Percentiles rank a stretch among this genome's conserved stretches.
These are phyloP conservation scores for Mortierella claussenii DNA, from an alignment of 192 early-diverging fungal genomes.

Conservation along the genomic window DNA sequence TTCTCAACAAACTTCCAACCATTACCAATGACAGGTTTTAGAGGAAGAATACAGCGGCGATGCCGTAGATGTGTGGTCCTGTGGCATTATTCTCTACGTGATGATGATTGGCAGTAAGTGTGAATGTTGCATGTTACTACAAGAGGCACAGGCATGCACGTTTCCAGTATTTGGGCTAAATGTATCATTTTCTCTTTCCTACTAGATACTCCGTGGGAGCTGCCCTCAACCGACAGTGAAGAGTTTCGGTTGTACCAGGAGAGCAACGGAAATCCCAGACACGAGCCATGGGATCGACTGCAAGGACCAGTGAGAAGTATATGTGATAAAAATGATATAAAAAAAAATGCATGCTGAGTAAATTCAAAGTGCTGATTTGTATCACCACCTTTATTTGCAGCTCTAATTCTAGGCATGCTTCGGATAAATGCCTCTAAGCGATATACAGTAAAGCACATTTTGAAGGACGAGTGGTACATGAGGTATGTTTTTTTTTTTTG, in stretches of 20 bases:
- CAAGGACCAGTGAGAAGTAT: conserved; percentile 56
- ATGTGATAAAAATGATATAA: neutral
- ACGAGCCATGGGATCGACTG: conserved; percentile 65
- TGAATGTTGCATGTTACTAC: too few species aligned
- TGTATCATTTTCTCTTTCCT: neutral
- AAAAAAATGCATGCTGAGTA: too few species aligned
- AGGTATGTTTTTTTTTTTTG: too few species aligned
- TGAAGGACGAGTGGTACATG: conserved; percentile 62
- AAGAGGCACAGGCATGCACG: too few species aligned
- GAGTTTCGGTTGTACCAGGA: conserved; percentile 65
- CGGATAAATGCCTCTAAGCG: conserved; percentile 57
- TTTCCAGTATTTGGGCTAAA: too few species aligned
- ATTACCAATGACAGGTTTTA: too few species aligned
- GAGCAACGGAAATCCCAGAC: conserved; percentile 41
- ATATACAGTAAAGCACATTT: conserved; percentile 57
- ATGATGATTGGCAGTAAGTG: conserved; percentile 75
- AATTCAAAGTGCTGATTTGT: too few species aligned
- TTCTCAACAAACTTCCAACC: too few species aligned
- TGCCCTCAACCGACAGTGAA: conserved; percentile 66
- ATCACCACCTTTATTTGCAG: conserved; percentile 18
- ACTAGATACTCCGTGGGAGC: conserved; percentile 77
- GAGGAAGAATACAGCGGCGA: conserved; percentile 66
- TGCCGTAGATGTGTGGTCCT: conserved; percentile 74
- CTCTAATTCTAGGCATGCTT: conserved; percentile 60
- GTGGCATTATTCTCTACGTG: conserved; percentile 77